Base-by-base conservation (phyloP, 495 filamentous ascomycete genomes). In the Aspergillus carlsbadensis region DNA sequence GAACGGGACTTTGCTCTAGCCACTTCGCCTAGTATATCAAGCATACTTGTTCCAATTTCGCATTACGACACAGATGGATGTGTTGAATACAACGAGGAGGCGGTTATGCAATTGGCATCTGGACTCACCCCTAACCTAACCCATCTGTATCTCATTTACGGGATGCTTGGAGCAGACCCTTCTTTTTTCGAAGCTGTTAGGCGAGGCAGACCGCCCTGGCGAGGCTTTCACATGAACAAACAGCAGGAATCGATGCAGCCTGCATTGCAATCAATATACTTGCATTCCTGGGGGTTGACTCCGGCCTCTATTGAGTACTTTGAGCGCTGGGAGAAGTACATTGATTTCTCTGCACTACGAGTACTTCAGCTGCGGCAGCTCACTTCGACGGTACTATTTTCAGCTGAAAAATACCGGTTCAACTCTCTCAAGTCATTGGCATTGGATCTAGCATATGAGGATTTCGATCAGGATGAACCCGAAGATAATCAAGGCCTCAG, bases 61-160 rank as follows among this genome's bases (percentile, higher is more conserved):
- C 33, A 26, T 6, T 39, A 51, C 34, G 7, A 51, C 20, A 13
- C 3, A 3, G 15, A 37, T 10, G 31, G 34, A 0, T 21, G 31
- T 17, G 31, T 36, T 7, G 47, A 51, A 7, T 51, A 51, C n/a
- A 51, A 51, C 31, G 47, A 39, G 7, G 47, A 51, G n/a, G 34
- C 47, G 0, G 47, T 51, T 10, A 17, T 37, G 33, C 33, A 24
- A 24, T n/a, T 51, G 34, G 31, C 34, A 0, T 13, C 31, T 1
- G 41, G 20, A 3, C 18, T 51, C 5, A 10, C 47, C 1, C 47
- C 47, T 3, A 51, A 22, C 17, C 20, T 51, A 1, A 39, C 17
- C 0, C 15, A 36, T 13, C 1, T 51, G 33, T 18, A 51, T 14
- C 11, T 51, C 34, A 11, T 51, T 2, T 10, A 34, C 3, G 4